Percentiles rank a stretch among this genome's conserved stretches.
These are phyloP conservation scores for Beauveria asiatica DNA, from an alignment of 2,329 filamentous ascomycete genomes.

Conservation along the genomic window DNA sequence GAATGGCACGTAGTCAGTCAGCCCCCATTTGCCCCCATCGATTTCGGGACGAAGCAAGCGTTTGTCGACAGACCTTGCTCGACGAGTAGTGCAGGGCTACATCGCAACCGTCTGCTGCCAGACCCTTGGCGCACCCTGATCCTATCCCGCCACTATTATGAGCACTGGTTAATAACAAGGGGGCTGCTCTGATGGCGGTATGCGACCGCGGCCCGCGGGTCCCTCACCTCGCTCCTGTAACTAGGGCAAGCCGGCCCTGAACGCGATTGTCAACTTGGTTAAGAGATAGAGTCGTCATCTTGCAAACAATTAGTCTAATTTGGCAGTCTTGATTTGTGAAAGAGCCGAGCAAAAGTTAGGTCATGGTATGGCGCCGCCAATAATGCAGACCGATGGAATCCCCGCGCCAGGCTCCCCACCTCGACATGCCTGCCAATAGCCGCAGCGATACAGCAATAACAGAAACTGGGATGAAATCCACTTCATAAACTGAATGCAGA, in stretches of 20 bases:
- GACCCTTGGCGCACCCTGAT: constrained; percentile 21
- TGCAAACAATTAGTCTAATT: background rate
- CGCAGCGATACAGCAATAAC: background rate
- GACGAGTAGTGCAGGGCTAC: constrained; percentile 26
- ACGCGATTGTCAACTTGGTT: constrained; percentile 9
- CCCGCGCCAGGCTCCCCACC: constrained; percentile 2
- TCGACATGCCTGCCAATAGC: constrained; percentile 1
- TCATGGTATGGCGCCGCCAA: background rate
- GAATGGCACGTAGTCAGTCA: background rate
- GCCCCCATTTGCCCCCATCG: background rate
- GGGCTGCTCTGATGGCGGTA: background rate
- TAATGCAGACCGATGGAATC: background rate
- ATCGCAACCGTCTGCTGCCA: constrained; percentile 28
- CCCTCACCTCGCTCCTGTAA: constrained; percentile 25
- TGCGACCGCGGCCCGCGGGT: no score
- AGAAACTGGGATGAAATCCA: background rate
- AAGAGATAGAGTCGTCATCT: constrained; percentile 8
- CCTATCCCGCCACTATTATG: constrained; percentile 26
- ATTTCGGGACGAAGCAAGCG: background rate
- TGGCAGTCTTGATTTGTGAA: background rate
- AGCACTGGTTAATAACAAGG: background rate
- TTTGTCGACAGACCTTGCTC: constrained; percentile 19
- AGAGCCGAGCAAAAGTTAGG: background rate
- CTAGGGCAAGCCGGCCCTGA: constrained; percentile 23
- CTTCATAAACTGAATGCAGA: background rate